A percentile compares a stretch with the other conserved stretches of the same genome.
These are phyloP conservation scores for Neurospora sp. DNA, from an alignment of 495 filamentous ascomycete species.

Conservation along the genomic window DNA sequence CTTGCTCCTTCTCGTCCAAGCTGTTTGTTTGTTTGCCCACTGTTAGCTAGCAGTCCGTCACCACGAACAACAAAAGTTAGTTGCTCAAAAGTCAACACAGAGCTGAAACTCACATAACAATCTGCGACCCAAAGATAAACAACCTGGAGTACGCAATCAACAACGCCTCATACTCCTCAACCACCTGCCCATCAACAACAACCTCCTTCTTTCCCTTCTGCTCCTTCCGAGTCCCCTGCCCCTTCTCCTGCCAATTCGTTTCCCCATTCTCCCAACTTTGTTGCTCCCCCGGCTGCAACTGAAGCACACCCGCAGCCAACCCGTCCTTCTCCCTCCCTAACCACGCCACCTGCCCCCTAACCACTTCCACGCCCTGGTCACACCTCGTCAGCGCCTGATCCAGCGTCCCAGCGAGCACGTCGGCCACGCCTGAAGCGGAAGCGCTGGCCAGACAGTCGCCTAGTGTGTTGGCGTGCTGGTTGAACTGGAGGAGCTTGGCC, in stretches of 20 bases:
- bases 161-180: not conserved
- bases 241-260: not conserved
- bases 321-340: not conserved
- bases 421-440: not conserved
- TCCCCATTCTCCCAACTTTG: not conserved
- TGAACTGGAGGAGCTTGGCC: constrained; percentile 1
- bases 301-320: not conserved
- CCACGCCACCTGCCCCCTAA: not conserved
- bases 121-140: constrained; percentile 1
- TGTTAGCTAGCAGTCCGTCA: not conserved
- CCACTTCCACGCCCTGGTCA: not conserved
- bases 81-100: not conserved
- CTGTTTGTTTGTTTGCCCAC: not conserved
- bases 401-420: not conserved
- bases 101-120: not conserved
- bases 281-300: not conserved
- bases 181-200: not conserved
- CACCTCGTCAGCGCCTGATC: not conserved
- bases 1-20: not conserved
- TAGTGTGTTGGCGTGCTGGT: constrained; percentile 3
- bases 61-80: not conserved
- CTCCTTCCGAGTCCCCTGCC: not conserved
- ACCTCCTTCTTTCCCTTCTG: not conserved
- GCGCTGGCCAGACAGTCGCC: not conserved
- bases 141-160: not conserved